A percentile compares a stretch with the other conserved stretches of the same genome.
Evolutionary conservation across 2,329 filamentous ascomycete species (phyloP).

Genomic region (Fusarium metavorans): DNA sequence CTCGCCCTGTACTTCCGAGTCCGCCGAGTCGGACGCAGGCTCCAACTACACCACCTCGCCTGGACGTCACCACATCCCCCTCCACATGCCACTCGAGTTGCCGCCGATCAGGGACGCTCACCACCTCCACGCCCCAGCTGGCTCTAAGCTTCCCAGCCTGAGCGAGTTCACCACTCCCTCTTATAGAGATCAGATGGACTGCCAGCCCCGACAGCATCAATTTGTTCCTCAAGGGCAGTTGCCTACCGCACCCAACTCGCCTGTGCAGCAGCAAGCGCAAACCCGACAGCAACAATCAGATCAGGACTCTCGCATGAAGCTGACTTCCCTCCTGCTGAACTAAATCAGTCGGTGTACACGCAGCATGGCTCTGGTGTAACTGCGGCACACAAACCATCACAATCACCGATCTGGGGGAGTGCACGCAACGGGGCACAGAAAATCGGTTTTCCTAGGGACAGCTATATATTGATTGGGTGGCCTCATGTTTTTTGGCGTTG

Average conservation of each 20-base stretch:
- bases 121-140: background rate
- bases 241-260: conserved; percentile 46
- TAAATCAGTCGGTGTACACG: background rate
- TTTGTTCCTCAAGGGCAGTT: conserved; percentile 36
- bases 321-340: conserved; percentile 40
- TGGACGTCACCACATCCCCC: conserved; percentile 49
- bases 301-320: conserved; percentile 42
- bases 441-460: background rate
- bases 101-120: conserved; percentile 48
- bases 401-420: background rate
- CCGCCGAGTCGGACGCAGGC: conserved; percentile 74
- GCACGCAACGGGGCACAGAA: background rate
- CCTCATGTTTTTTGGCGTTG: background rate
- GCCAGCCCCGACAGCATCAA: conserved; percentile 28
- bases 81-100: conserved; percentile 57
- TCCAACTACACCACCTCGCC: conserved; percentile 73
- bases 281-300: conserved; percentile 17
- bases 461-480: background rate
- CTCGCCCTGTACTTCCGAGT: conserved; percentile 55
- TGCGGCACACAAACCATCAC: background rate
- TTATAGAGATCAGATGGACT: conserved; percentile 17
- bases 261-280: conserved; percentile 35
- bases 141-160: conserved; percentile 48
- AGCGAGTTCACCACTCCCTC: conserved; percentile 27
- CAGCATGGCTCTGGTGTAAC: background rate